Conservation (phyloP, 805 yeast species). For the Barnettozyma wickerhamii region DNA sequence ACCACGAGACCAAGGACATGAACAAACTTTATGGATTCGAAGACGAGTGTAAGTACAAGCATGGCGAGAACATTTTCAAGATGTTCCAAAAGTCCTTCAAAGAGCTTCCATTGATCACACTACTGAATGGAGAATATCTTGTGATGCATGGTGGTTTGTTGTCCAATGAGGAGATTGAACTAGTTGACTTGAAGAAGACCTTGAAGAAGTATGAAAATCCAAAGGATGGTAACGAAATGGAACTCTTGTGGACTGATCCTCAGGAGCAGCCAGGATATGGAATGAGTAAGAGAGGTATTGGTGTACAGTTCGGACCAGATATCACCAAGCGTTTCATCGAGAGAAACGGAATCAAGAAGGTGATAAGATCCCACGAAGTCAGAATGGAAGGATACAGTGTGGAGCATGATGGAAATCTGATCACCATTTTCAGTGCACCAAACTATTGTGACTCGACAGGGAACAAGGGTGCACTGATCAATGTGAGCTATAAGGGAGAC, state of each 20-base stretch:
- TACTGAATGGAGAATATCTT: constrained; percentile 72
- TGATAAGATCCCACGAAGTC: constrained; percentile 93
- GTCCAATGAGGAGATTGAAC: constrained; percentile 64
- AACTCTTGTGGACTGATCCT: constrained; percentile 96
- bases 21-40: constrained; percentile 94
- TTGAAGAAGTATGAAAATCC: constrained; percentile 86
- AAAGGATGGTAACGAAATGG: constrained; percentile 91
- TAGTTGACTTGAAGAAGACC: constrained; percentile 69
- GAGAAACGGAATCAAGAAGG: constrained; percentile 64
- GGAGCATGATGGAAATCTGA: constrained; percentile 81
- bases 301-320: constrained; percentile 96
- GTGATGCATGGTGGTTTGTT: constrained; percentile 96
- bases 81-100: constrained; percentile 86
- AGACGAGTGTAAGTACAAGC: constrained; percentile 92
- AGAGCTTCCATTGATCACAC: constrained; percentile 78
- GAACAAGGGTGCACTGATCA: constrained; percentile 85
- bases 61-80: constrained; percentile 71
- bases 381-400: constrained; percentile 85
- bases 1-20: constrained; percentile 96
- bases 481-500: constrained; percentile 41
- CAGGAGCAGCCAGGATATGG: constrained; percentile 73
- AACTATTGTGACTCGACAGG: constrained; percentile 94
- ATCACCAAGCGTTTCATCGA: constrained; percentile 77
- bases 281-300: constrained; percentile 91
- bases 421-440: constrained; percentile 98